These are phyloP conservation scores for Andrographis paniculata DNA, from an alignment of 305 asterid genomes.

Conservation along the genomic window DNA sequence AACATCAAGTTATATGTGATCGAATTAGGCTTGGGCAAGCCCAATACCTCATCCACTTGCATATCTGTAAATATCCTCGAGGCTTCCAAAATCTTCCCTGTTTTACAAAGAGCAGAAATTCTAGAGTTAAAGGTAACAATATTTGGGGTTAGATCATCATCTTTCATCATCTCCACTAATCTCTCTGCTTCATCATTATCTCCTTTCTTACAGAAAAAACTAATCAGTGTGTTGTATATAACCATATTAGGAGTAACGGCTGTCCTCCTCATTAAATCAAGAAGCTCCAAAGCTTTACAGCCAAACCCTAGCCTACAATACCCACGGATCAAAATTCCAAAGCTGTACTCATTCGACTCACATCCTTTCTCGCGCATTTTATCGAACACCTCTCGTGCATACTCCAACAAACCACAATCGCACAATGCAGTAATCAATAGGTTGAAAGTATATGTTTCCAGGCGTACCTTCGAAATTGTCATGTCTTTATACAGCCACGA, in stretches of 20 bases:
- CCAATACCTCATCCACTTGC: constrained; percentile 63
- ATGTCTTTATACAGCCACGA: constrained; percentile 63
- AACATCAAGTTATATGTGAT: constrained; percentile 75
- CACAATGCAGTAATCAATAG: constrained; percentile 62
- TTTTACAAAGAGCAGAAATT: constrained; percentile 73
- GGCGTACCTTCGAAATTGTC: constrained; percentile 50
- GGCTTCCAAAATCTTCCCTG: constrained; percentile 75
- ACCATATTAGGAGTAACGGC: constrained; percentile 45
- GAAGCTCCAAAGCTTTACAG: constrained; percentile 57
- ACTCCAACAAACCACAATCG: constrained; percentile 46
- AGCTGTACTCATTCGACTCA: constrained; percentile 62
- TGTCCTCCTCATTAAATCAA: constrained; percentile 50
- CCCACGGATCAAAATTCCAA: constrained; percentile 71
- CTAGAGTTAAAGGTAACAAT: constrained; percentile 81
- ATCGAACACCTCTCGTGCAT: constrained; percentile 69
- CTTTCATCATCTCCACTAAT: constrained; percentile 80
- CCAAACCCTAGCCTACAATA: constrained; percentile 52
- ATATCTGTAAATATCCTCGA: constrained; percentile 85
- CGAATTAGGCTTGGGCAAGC: constrained; percentile 62
- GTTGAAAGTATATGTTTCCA: constrained; percentile 61
- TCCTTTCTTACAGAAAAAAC: constrained; percentile 60
- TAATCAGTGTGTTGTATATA: constrained; percentile 66
- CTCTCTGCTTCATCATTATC: constrained; percentile 67
- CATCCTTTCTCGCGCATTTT: constrained; percentile 68
- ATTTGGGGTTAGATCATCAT: constrained; percentile 63